A percentile compares a stretch with the other conserved stretches of the same genome.
These are phyloP conservation scores for Xylaria sp. DNA, from an alignment of 2,329 filamentous ascomycete genomes.

Conservation along the genomic window DNA sequence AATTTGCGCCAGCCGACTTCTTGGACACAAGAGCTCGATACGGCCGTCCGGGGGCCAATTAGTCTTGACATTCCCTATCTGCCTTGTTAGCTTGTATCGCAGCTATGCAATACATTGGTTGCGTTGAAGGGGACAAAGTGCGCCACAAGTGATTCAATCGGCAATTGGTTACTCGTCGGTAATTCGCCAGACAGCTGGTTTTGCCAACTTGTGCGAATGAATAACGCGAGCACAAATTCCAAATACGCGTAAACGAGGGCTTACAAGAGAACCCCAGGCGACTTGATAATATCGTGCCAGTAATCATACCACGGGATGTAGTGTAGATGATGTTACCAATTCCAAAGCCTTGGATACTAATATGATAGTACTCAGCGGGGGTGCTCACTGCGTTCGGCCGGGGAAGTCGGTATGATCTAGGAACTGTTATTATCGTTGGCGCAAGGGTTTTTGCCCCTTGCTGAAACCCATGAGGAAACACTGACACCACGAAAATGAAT, in stretches of 20 bases:
- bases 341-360: constrained; percentile 6
- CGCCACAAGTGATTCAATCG: constrained; percentile 24
- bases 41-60: constrained; percentile 23
- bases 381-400: background rate
- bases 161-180: background rate
- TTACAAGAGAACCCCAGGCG: background rate
- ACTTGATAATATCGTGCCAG: constrained; percentile 10
- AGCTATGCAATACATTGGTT: constrained; percentile 13
- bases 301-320: constrained; percentile 6
- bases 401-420: too few species aligned
- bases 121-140: constrained; percentile 3
- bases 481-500: constrained; percentile 8
- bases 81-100: constrained; percentile 11
- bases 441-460: constrained; percentile 9
- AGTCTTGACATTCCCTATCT: constrained; percentile 6
- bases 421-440: background rate
- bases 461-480: constrained; percentile 16
- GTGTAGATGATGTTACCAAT: background rate
- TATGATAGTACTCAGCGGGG: background rate
- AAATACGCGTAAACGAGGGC: constrained; percentile 1
- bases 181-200: background rate
- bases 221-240: background rate
- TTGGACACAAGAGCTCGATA: constrained; percentile 17
- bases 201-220: background rate
- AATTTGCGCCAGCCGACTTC: constrained; percentile 29